phyloP scores from a whole-genome alignment of 139 green algal species.

The Tetraselmis striata region DNA sequence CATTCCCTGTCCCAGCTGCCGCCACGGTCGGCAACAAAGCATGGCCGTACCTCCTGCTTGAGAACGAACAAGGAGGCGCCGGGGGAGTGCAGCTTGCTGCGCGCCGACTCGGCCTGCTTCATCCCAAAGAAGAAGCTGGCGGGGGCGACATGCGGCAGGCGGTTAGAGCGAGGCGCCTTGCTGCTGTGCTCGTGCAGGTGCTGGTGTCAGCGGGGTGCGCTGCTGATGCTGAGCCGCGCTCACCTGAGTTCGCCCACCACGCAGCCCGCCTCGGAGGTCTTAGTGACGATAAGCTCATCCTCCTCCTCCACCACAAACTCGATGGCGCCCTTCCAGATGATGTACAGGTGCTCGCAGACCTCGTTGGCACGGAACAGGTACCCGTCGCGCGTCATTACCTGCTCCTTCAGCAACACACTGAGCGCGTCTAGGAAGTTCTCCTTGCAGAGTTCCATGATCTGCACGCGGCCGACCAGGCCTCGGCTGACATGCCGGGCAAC shows the following conservation, averaged over 20 bases:
- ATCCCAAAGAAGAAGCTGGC: slow-evolving; percentile 32
- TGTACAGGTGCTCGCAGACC: slow-evolving; percentile 23
- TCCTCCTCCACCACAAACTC: slow-evolving; percentile 18
- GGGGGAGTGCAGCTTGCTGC: not conserved
- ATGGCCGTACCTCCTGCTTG: too few relatives aligned
- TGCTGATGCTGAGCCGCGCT: too few relatives aligned
- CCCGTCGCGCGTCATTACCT: slow-evolving; percentile 14
- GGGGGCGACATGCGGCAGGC: too few relatives aligned
- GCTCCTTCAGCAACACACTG: slow-evolving; percentile 2
- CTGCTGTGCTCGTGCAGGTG: too few relatives aligned
- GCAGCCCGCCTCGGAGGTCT: not conserved
- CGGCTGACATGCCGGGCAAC: slow-evolving; percentile 11
- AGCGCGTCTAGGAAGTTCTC: slow-evolving; percentile 20
- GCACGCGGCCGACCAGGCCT: slow-evolving; percentile 14
- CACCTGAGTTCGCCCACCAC: slow-evolving; percentile 18
- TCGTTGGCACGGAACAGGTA: slow-evolving; percentile 26
- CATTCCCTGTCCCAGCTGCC: too few relatives aligned
- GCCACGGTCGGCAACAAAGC: too few relatives aligned
- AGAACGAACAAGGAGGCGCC: not conserved
- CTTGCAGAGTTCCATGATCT: slow-evolving; percentile 23
- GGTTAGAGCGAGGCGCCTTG: too few relatives aligned
- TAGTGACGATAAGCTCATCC: slow-evolving; percentile 3
- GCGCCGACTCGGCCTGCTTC: slow-evolving; percentile 6
- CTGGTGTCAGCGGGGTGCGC: too few relatives aligned
- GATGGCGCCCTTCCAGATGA: slow-evolving; percentile 17